Conservation (phyloP, 2,329 filamentous ascomycete species). For the Aspergillus candidus region DNA sequence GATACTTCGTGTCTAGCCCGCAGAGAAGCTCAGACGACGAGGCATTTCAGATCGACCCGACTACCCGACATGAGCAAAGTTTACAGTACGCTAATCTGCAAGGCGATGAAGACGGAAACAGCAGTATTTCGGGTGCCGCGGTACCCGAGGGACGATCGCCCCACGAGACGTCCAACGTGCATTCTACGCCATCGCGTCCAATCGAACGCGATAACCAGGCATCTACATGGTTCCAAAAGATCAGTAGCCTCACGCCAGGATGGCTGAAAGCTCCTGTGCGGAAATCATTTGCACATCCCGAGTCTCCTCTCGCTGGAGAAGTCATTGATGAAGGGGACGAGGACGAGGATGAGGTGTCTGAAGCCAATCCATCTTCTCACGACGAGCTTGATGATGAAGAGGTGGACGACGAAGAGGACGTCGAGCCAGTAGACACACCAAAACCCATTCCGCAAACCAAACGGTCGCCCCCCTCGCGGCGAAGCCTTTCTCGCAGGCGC, state of each 20-base stretch:
- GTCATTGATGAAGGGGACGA: slow-evolving; percentile 10
- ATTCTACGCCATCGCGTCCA: slow-evolving; percentile 17
- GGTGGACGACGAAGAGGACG: slow-evolving; percentile 7
- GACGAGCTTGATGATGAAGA: slow-evolving; percentile 8
- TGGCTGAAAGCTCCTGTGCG: slow-evolving; percentile 29
- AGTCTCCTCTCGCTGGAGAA: slow-evolving; percentile 8
- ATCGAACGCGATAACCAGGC: slow-evolving; percentile 16
- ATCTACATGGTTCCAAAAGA: slow-evolving; percentile 34
- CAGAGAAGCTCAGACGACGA: slow-evolving; percentile 17
- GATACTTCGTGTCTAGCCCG: slow-evolving; percentile 22
- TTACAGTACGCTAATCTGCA: slow-evolving; percentile 10
- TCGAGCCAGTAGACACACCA: slow-evolving; percentile 1
- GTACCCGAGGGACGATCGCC: slow-evolving; percentile 10
- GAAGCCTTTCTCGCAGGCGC: no score
- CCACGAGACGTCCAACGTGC: slow-evolving; percentile 14
- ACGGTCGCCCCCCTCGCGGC: no score
- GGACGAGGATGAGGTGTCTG: slow-evolving; percentile 12
- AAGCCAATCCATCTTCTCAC: slow-evolving; percentile 6
- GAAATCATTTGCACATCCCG: slow-evolving; percentile 12
- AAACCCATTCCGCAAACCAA: not conserved
- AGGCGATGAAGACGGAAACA: slow-evolving; percentile 7
- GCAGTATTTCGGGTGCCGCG: slow-evolving; percentile 11
- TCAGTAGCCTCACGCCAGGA: slow-evolving; percentile 29
- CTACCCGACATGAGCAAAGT: slow-evolving; percentile 16
- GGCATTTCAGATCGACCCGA: slow-evolving; percentile 20